Conservation (phyloP, 352 stramenopile species). For the Pythium aphanidermatum region DNA sequence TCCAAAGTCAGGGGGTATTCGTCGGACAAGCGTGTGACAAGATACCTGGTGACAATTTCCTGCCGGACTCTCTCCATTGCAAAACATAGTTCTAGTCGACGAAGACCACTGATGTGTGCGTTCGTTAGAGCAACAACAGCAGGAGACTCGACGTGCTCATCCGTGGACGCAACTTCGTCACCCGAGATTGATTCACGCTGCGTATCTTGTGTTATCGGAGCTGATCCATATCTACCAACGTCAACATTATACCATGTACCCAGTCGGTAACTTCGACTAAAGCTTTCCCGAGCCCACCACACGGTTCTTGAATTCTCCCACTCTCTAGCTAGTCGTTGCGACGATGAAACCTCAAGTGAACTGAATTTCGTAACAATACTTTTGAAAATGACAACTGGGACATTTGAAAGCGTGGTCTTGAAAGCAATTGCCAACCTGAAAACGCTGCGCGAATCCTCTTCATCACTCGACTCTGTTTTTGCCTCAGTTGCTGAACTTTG, state of each 20-base stretch:
- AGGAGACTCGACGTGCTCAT: conserved; percentile 10
- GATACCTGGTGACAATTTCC: conserved; percentile 35
- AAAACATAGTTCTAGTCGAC: conserved; percentile 42
- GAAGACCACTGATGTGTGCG: conserved; percentile 31
- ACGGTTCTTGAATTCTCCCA: conserved; percentile 39
- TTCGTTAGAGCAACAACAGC: conserved; percentile 1
- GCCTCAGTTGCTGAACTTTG: background rate
- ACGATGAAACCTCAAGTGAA: conserved; percentile 27
- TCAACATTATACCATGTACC: conserved; percentile 63
- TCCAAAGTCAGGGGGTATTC: conserved; percentile 27
- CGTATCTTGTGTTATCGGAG: too few relatives aligned
- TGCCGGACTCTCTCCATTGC: conserved; percentile 62
- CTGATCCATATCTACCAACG: too few relatives aligned
- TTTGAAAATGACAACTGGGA: conserved; percentile 62
- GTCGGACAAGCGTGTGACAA: conserved; percentile 22
- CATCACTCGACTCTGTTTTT: conserved; percentile 28
- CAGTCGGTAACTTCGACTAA: conserved; percentile 60
- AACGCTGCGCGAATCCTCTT: conserved; percentile 37
- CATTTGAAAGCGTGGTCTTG: conserved; percentile 33
- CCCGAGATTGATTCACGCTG: too few relatives aligned
- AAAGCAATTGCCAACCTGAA: conserved; percentile 60
- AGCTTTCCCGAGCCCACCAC: conserved; percentile 81
- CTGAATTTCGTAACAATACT: conserved; percentile 65
- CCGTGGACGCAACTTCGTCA: background rate
- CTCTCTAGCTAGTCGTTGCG: conserved; percentile 43